Evolutionary conservation across 2,329 filamentous ascomycete genomes (phyloP), one percentile per base, ranked within the genome.

Genomic region (Fusarium miscanthi): DNA sequence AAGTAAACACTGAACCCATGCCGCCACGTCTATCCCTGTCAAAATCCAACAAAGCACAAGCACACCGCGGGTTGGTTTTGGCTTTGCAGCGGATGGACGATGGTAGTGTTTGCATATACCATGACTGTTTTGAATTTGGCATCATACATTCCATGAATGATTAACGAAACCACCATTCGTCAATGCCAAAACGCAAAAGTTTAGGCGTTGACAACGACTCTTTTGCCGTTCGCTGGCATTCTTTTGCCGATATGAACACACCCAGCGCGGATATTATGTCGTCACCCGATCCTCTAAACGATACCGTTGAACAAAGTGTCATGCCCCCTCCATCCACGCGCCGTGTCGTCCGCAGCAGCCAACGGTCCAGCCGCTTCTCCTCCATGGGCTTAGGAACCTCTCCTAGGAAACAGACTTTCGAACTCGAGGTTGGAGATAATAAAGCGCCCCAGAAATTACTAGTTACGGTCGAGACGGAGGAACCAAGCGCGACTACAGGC

Each of bases 331-430:
- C 82, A 38, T 75, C 81, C 38, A 79, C 81, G 48, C 81, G 81
- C 52, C 84, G 83, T 75, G 79, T 85, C 63, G 84, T 86, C 23
- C 84, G 82, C 43, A 87, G 84, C 74, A 87, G 84, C 74, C 82
- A 84, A 49, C 80, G 81, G 23, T 81, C 84, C 17, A 78, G 79
- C 66, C 78, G 81, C 33, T 82, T 85, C 69, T 66, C 81, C 27
- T 80, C 84, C 23, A 52, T 56, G 46, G 59, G 64, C 37, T 76
- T 84, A 62, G 76, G 71, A 41, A 66, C 69, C 21, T 89, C 88
- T 45, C 87, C 88, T 42, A 82, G 87, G 53, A 89, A 88, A 80
- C 87, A 86, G 75, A 88, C 82, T 48, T 89, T 89, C 69, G 85
- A 88, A 78, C 84, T 89, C 38, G 86, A 89, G 70, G 86, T 88